These are phyloP conservation scores for Sporothrix phasma DNA, from an alignment of 2,329 filamentous ascomycete species.

Conservation along the genomic window DNA sequence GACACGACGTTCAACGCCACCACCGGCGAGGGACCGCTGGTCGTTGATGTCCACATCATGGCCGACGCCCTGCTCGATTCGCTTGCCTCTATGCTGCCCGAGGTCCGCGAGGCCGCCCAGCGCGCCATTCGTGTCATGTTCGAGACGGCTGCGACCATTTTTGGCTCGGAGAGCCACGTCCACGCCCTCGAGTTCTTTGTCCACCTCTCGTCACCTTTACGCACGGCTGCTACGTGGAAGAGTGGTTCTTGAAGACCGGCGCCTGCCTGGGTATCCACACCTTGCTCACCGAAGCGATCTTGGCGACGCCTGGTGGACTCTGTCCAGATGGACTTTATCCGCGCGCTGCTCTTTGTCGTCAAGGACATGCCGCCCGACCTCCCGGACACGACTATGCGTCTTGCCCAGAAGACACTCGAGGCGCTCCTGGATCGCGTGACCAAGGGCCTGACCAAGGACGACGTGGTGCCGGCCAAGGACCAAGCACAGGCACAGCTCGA, in stretches of 20 bases:
- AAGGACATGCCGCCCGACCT: slow-evolving; percentile 96
- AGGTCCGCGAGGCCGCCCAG: slow-evolving; percentile 75
- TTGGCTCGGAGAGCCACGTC: slow-evolving; percentile 62
- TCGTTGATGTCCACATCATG: slow-evolving; percentile 76
- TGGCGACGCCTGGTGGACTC: slow-evolving; percentile 69
- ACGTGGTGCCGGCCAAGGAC: slow-evolving; percentile 31
- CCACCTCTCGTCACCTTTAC: slow-evolving; percentile 74
- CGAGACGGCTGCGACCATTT: slow-evolving; percentile 64
- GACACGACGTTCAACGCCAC: slow-evolving; percentile 73
- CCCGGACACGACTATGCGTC: slow-evolving; percentile 74
- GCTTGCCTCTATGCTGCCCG: slow-evolving; percentile 71
- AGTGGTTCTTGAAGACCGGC: slow-evolving; percentile 97
- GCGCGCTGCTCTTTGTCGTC: slow-evolving; percentile 91
- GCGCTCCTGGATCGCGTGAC: slow-evolving; percentile 70
- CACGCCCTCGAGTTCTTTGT: slow-evolving; percentile 75
- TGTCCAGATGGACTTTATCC: slow-evolving; percentile 78
- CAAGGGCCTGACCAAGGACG: slow-evolving; percentile 68
- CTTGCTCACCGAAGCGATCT: slow-evolving; percentile 71
- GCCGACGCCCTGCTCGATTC: slow-evolving; percentile 86
- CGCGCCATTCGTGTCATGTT: slow-evolving; percentile 68
- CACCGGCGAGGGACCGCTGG: slow-evolving; percentile 76
- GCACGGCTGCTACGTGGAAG: slow-evolving; percentile 92
- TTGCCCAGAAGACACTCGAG: slow-evolving; percentile 75
- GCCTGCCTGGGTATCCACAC: slow-evolving; percentile 85
- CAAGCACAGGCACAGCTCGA: neutral